These are phyloP conservation scores for Trichophyton benhamiae DNA, from an alignment of 2,329 filamentous ascomycete species.

Conservation along the genomic window DNA sequence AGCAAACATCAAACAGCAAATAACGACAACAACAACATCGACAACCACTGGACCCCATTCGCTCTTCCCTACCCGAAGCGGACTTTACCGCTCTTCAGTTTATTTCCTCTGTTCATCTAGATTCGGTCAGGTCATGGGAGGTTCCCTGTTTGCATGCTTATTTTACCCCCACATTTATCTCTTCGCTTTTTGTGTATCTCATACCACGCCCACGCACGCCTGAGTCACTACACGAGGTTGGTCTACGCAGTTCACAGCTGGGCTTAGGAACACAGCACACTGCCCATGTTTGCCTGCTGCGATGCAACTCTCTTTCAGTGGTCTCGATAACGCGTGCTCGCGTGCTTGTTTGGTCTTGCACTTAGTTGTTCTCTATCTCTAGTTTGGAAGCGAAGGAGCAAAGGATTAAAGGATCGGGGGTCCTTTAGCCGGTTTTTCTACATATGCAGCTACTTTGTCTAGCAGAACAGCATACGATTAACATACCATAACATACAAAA, in stretches of 20 bases:
- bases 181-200: neutral
- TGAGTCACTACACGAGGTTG: neutral
- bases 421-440: neutral
- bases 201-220: neutral
- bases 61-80: neutral
- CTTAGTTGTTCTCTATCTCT: neutral
- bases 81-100: neutral
- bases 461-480: neutral
- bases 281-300: neutral
- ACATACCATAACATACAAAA: neutral
- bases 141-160: neutral
- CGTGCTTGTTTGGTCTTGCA: neutral
- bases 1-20: slow-evolving; percentile 2
- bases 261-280: neutral
- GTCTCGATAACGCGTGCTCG: neutral
- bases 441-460: neutral
- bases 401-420: neutral
- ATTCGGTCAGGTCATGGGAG: neutral
- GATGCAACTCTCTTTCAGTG: neutral
- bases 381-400: neutral
- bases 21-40: neutral
- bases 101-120: slow-evolving; percentile 1
- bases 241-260: neutral
- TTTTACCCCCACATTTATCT: neutral
- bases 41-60: neutral